Base-by-base conservation (phyloP, 2,329 filamentous ascomycete species). In the Paracoccidioides lutzii region DNA sequence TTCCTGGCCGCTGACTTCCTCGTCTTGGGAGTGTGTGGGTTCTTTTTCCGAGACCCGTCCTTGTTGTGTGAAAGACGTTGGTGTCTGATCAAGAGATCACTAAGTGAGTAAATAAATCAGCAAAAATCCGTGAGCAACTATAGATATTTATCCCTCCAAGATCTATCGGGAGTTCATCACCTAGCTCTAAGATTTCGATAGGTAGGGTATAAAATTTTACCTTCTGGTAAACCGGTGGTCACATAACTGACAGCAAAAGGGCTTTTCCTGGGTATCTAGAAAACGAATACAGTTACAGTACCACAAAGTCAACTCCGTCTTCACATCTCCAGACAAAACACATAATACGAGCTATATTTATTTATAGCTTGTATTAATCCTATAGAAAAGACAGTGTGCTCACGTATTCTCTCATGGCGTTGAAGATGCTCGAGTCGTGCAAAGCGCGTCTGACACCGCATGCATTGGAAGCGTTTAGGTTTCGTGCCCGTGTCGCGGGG, bases 141-240 rank as follows among this genome's bases (percentile, higher is more conserved):
- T 22, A 22, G 22, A 22, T 22, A 22, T 22, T 22, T 22, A 22
- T 22, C 22, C 22, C 22, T 22, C 22, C 22, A 22, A 22, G 22
- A 42, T 42, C 40, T 15, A 42, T 12, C n/a, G 40, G 10, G n/a
- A 42, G 40, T 42, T 12, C 10, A 42, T 15, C n/a, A 42, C 10
- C 10, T 42, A 42, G 40, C 40, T 3, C 40, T 42, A 12, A 42
- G 22, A 22, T 22, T 22, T 22, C 22, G 22, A 22, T 22, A 22
- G 22, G 22, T 22, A 22, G 22, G 22, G 22, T 22, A 22, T 22
- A 22, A 22, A 22, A 22, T 1, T 22, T 22, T 22, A 71, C 70
- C 70, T 72, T 61, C 71, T 63, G 8, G 70, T 71, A 60, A 73
- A 73, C 8, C 69, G 70, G 59, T 70, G 70, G 44, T 71, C 70